Evolutionary conservation across 2,329 filamentous ascomycete species (phyloP).

Genomic region (Xylariaceae sp.): DNA sequence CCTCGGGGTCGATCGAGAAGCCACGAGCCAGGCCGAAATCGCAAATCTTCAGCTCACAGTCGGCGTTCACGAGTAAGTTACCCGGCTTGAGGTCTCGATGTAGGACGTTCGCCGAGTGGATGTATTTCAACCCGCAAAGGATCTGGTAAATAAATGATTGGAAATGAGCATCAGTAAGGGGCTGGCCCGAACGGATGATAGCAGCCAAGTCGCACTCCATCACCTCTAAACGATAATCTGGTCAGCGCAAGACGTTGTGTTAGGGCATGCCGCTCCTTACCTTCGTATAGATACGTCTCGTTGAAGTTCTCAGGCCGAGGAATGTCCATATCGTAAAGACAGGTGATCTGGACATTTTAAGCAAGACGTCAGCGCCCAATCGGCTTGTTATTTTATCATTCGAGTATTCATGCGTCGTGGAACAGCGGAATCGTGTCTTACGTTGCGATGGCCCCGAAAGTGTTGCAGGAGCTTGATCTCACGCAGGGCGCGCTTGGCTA

Average conservation of each 20-base stretch:
- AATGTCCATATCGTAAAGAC: constrained; percentile 99
- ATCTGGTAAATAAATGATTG: constrained; percentile 99
- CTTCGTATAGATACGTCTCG: constrained; percentile 98
- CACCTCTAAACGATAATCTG: constrained; percentile 64
- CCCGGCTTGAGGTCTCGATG: constrained; percentile 97
- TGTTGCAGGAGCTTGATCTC: constrained; percentile 99
- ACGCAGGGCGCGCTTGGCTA: constrained; percentile 94
- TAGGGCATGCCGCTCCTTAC: constrained; percentile 50
- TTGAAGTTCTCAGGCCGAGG: constrained; percentile 97
- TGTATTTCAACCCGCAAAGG: constrained; percentile 97
- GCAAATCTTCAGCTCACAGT: constrained; percentile 99
- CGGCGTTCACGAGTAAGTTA: constrained; percentile 95
- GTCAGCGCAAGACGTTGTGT: constrained; percentile 17
- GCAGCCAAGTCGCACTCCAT: constrained; percentile 99
- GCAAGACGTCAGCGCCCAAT: constrained; percentile 32
- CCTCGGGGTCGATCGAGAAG: constrained; percentile 95
- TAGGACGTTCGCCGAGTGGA: constrained; percentile 96
- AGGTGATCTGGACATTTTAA: constrained; percentile 80
- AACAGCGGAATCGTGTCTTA: constrained; percentile 45
- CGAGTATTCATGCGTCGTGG: neutral
- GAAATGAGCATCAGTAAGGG: constrained; percentile 97
- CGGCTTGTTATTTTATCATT: neutral
- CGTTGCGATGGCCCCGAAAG: constrained; percentile 87
- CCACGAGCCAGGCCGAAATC: constrained; percentile 96
- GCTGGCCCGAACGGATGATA: constrained; percentile 96